Conservation (phyloP, 768 basidiomycete species). For the Amyloporia xantha region DNA sequence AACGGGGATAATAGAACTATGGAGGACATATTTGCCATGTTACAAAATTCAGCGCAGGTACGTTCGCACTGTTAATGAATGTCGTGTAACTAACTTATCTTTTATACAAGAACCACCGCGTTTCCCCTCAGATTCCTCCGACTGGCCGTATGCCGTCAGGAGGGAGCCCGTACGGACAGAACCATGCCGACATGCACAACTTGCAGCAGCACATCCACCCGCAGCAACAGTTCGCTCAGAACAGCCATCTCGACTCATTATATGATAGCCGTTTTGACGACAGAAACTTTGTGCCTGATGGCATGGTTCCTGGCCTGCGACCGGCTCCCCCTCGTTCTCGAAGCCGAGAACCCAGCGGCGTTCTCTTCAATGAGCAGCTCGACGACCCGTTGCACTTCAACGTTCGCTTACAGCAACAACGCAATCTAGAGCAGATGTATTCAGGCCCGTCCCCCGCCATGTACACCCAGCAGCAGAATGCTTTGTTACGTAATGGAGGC, state of each 20-base stretch:
- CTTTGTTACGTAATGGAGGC: conserved; percentile 42
- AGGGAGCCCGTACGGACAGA: conserved; percentile 20
- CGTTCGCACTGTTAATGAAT: conserved; percentile 14
- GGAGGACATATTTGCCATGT: conserved; percentile 78
- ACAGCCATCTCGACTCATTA: conserved; percentile 55
- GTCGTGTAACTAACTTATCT: not conserved
- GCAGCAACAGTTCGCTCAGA: conserved; percentile 31
- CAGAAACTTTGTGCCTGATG: conserved; percentile 74
- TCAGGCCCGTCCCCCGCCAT: conserved; percentile 40
- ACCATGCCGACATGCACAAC: conserved; percentile 28
- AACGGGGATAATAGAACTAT: conserved; percentile 52
- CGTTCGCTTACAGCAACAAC: conserved; percentile 46
- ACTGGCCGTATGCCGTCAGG: conserved; percentile 18
- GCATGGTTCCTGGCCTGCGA: conserved; percentile 80
- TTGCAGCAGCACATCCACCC: conserved; percentile 31
- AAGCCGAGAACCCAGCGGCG: conserved; percentile 45
- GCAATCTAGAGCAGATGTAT: conserved; percentile 51
- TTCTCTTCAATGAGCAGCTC: conserved; percentile 48
- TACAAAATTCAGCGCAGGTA: conserved; percentile 72
- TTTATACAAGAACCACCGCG: conserved; percentile 16
- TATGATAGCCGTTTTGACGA: conserved; percentile 74
- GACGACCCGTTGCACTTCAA: conserved; percentile 61
- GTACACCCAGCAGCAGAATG: conserved; percentile 44
- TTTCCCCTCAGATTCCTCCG: conserved; percentile 19
- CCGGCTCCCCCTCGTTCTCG: conserved; percentile 52